Evolutionary conservation across 306 rosid species (phyloP), one percentile per base, ranked within the genome.

Genomic region (Cucurbita ficifolia): DNA sequence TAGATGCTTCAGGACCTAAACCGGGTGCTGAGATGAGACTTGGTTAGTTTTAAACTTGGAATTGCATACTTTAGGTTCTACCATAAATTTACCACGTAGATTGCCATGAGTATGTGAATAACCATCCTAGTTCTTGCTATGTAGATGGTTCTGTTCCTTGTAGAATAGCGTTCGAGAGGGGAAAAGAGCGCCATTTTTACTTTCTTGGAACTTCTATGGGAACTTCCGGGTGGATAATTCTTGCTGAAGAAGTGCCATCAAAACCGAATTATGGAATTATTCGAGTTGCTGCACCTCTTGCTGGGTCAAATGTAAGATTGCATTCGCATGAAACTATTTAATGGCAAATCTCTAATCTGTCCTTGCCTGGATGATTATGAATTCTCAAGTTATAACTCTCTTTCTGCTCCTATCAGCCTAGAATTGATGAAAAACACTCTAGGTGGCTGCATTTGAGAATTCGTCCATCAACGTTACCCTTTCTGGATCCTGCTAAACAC

Each of bases 381-480:
- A 7, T 52, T 72, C 61, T 33, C 51, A 54, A 54, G 21, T 19
- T 11, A 54, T 21, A 70, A 70, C 58, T 7, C 2, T 29, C 5
- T 16, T 33, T 18, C 63, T 21, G 7, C 63, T 77, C 55, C 74
- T 74, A 81, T 12, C 88, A 94, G 98, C 96, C 98, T 80, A 86
- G 74, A 84, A 70, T 89, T 60, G 98, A 94, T 73, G 85, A 82
- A 75, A 85, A 83, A 52, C 89, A 89, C 80, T 54, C 86, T 18
- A 85, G 85, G 83, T 94, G 98, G 98, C 81, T 94, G 81, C 98
- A 90, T 80, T 78, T 89, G 84, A 85, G 96, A 75, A 87, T 94
- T 78, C 89, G 97, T 24, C 88, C 92, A 68, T 85, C 92, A 42
- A 83, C 87, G 76, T 76, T 90, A 78, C 97, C 96, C 17, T 81